phyloP scores from a whole-genome alignment of 139 green algal species.

The Chlorella sp. region DNA sequence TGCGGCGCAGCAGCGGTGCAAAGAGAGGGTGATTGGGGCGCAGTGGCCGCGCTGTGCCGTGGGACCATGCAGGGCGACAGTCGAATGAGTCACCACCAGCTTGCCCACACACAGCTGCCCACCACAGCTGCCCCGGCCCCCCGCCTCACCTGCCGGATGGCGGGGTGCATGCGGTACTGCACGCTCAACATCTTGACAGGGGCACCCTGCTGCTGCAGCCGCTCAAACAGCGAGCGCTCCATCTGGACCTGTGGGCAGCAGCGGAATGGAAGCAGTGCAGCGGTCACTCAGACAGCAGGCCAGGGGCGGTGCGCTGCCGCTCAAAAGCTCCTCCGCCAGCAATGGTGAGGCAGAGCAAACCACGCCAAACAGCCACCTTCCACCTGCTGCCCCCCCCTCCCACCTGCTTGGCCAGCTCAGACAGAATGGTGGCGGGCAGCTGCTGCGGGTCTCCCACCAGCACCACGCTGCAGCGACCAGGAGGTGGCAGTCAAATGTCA shows the following conservation, averaged over 20 bases:
- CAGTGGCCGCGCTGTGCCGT: too few relatives aligned
- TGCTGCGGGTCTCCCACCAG: constrained; percentile 95
- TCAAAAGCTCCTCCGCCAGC: too few relatives aligned
- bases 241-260: constrained; percentile 55
- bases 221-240: constrained; percentile 90
- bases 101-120: too few relatives aligned
- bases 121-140: background rate
- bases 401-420: constrained; percentile 58
- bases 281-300: background rate
- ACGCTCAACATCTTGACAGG: constrained; percentile 69
- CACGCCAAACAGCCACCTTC: background rate
- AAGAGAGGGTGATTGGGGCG: constrained; percentile 66
- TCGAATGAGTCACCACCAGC: too few relatives aligned
- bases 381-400: too few relatives aligned
- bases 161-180: constrained; percentile 96
- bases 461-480: constrained; percentile 60
- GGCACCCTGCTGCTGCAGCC: constrained; percentile 64
- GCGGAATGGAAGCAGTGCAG: too few relatives aligned
- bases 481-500: background rate
- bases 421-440: constrained; percentile 93
- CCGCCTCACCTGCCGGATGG: constrained; percentile 67
- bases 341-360: too few relatives aligned
- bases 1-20: constrained; percentile 52
- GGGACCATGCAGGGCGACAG: too few relatives aligned
- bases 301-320: too few relatives aligned